Percentiles rank a stretch among this genome's conserved stretches.
phyloP scores from a whole-genome alignment of 2,329 filamentous ascomycete species.

The Colletotrichum tropicicola region DNA sequence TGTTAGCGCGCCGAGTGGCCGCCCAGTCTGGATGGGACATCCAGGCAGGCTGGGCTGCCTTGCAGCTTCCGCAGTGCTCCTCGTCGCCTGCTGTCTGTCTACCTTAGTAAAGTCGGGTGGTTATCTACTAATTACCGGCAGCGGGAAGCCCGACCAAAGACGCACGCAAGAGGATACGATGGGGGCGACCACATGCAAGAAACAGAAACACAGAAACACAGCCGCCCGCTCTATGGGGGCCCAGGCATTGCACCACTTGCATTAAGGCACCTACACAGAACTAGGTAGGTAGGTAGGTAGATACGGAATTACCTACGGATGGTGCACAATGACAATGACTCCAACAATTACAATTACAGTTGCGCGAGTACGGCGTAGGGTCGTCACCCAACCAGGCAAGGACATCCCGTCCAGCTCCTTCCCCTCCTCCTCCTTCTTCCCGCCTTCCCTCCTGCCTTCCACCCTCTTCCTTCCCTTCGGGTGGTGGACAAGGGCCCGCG shows the following conservation, averaged over 20 bases:
- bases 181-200: background rate
- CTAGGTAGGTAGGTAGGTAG: no score
- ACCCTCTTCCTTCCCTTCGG: slow-evolving; percentile 6
- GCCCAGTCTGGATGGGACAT: slow-evolving; percentile 21
- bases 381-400: background rate
- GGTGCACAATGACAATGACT: background rate
- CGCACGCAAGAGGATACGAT: slow-evolving; percentile 9
- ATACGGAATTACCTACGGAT: background rate
- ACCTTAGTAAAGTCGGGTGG: background rate
- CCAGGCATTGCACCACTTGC: background rate
- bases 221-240: background rate
- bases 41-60: slow-evolving; percentile 16
- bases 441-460: background rate
- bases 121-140: background rate
- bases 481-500: slow-evolving; percentile 18
- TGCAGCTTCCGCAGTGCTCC: background rate
- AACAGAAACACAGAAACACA: no score
- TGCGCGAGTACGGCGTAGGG: background rate
- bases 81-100: background rate
- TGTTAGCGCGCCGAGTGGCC: background rate
- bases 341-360: background rate
- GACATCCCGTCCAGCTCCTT: background rate
- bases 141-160: slow-evolving; percentile 16
- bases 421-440: background rate
- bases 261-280: no score